Evolutionary conservation across 2,329 filamentous ascomycete species (phyloP).

Genomic region (Huntiella omanensis): DNA sequence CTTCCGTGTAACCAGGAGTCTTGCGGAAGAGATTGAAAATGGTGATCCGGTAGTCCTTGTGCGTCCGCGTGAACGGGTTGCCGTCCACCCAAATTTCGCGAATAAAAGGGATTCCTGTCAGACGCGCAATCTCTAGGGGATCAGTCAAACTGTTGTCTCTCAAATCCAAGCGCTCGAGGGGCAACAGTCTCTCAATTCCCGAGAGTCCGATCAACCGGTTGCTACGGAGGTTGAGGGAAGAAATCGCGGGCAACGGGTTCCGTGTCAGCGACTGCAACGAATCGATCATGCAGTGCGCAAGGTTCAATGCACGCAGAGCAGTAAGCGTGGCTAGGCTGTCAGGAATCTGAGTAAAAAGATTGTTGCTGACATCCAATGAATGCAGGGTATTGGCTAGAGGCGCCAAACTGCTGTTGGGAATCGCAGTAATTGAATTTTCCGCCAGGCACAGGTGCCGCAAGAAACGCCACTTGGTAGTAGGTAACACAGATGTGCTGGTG

Average conservation of each 20-base stretch:
- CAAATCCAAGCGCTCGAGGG: slow-evolving; percentile 75
- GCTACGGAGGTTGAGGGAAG: slow-evolving; percentile 72
- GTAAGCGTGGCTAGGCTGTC: slow-evolving; percentile 76
- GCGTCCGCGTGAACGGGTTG: slow-evolving; percentile 79
- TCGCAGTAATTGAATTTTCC: slow-evolving; percentile 73
- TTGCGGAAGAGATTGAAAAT: slow-evolving; percentile 94
- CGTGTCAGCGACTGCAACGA: slow-evolving; percentile 73
- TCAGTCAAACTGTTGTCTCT: slow-evolving; percentile 84
- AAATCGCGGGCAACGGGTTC: slow-evolving; percentile 81
- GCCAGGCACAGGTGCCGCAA: slow-evolving; percentile 78
- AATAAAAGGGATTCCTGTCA: slow-evolving; percentile 82
- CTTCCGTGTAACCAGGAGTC: slow-evolving; percentile 75
- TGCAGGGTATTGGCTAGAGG: slow-evolving; percentile 77
- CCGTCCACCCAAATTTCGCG: slow-evolving; percentile 82
- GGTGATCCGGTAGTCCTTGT: slow-evolving; percentile 65
- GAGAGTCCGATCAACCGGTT: slow-evolving; percentile 78
- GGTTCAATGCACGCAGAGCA: slow-evolving; percentile 74
- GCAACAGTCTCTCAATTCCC: slow-evolving; percentile 74
- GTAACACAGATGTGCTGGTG: slow-evolving; percentile 31
- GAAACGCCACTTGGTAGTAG: slow-evolving; percentile 85
- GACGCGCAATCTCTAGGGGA: slow-evolving; percentile 69
- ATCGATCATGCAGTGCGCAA: slow-evolving; percentile 96
- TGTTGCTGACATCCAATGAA: slow-evolving; percentile 80
- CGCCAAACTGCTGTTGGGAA: slow-evolving; percentile 54
- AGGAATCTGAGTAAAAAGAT: slow-evolving; percentile 85